Evolutionary conservation across 1,139 yeast genomes (phyloP), one percentile per base, ranked within the genome.

Genomic region (Taiozyma sp.): DNA sequence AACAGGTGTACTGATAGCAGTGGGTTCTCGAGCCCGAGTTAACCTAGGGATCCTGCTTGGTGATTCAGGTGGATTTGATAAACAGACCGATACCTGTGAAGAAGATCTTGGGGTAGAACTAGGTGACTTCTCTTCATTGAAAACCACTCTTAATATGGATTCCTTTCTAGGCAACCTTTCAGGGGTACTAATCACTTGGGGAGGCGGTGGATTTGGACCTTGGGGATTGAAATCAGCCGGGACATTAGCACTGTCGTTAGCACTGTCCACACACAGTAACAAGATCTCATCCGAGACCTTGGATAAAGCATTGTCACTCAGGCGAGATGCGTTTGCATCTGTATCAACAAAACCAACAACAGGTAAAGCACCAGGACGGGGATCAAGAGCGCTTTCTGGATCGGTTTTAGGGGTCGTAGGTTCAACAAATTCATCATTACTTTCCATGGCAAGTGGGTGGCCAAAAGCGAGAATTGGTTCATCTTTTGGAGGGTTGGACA

Each of bases 161-260:
- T 47, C 43, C 22, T 48, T 51, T 28, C 54, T 30, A 16, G 53
- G 51, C 14, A 50, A 38, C n/a, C 13, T 16, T 13, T 19, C 46
- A n/a, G 47, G 34, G 5, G 41, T 29, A 13, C 36, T 16, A 14
- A 32, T 32, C 16, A n/a, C 9, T 32, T 32, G 19, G 14, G 7
- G 9, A 32, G 36, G 4, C 14, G 7, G 14, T 7, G 36, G 6
- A 8, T 32, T 6, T n/a, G 14, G n/a, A 8, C 19, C 6, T 6
- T 32, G 19, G 14, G 36, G 9, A 32, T 19, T 19, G 14, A 10
- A 19, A 38, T 24, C 24, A 19, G 41, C 9, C 10, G 41, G 19
- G 4, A 14, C 13, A 12, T 19, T 19, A 5, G 41, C 41, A 38
- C 41, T 38, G 13, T 24, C 13, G 7, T 19, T 19, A 5, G 41